phyloP scores from a whole-genome alignment of 2,329 filamentous ascomycete species.

The Fusarium acutatum region DNA sequence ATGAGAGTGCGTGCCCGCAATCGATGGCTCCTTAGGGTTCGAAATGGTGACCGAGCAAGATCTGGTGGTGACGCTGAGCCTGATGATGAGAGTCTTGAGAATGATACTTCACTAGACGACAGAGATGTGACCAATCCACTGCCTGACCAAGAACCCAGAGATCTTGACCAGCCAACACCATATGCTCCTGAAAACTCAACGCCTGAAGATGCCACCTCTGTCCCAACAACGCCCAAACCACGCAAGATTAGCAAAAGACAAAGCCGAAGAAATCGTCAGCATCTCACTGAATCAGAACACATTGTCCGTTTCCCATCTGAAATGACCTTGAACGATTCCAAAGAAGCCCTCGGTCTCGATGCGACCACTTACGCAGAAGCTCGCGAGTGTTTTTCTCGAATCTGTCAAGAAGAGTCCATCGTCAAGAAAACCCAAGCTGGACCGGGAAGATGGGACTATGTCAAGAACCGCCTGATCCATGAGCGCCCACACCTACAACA shows the following conservation, averaged over 20 bases:
- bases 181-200: neutral
- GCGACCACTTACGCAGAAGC: constrained; percentile 69
- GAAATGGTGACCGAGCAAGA: constrained; percentile 64
- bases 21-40: constrained; percentile 70
- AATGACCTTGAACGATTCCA: constrained; percentile 82
- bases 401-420: constrained; percentile 73
- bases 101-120: constrained; percentile 2
- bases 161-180: neutral
- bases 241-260: constrained; percentile 55
- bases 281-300: constrained; percentile 72
- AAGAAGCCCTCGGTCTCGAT: constrained; percentile 72
- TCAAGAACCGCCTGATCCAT: constrained; percentile 72
- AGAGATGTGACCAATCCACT: constrained; percentile 5
- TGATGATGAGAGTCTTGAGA: constrained; percentile 15
- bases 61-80: constrained; percentile 6
- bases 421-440: constrained; percentile 81
- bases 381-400: constrained; percentile 72
- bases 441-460: constrained; percentile 75
- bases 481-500: constrained; percentile 70
- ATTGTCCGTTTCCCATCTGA: constrained; percentile 83
- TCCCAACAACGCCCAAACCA: neutral
- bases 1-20: constrained; percentile 75
- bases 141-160: neutral
- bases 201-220: neutral
- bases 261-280: constrained; percentile 72